Evolutionary conservation across 164 flowering plant genomes (phyloP).

Genomic region (Piper longum): DNA sequence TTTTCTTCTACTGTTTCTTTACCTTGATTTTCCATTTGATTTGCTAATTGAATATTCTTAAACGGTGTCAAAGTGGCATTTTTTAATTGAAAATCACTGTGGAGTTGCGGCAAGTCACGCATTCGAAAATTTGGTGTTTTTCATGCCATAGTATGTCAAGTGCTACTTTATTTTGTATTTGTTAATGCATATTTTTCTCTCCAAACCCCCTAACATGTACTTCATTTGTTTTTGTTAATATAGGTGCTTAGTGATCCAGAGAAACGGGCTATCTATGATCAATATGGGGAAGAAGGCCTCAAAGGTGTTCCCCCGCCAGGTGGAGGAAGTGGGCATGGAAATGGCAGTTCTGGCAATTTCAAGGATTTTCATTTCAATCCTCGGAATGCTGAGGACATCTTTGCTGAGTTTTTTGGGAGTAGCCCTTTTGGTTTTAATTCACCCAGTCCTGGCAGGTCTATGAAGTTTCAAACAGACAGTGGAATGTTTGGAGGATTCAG

Average conservation of each 20-base stretch:
- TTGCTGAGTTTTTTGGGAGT: constrained; percentile 43
- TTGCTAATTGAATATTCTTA: no score
- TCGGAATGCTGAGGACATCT: constrained; percentile 44
- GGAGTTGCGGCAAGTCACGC: no score
- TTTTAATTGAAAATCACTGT: no score
- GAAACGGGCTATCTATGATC: constrained; percentile 45
- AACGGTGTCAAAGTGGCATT: no score
- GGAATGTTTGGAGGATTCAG: constrained; percentile 18
- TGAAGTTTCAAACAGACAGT: constrained; percentile 16
- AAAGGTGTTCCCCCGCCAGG: constrained; percentile 42
- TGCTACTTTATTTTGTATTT: no score
- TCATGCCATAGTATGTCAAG: no score
- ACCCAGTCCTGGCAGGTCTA: constrained; percentile 17
- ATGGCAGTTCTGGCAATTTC: constrained; percentile 16
- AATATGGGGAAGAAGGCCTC: constrained; percentile 51
- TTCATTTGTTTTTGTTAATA: not conserved
- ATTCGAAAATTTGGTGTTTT: no score
- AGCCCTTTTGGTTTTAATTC: constrained; percentile 34
- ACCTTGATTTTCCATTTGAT: no score
- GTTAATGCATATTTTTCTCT: no score
- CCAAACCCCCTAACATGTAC: no score
- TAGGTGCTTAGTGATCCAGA: constrained; percentile 53
- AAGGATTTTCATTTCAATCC: constrained; percentile 35
- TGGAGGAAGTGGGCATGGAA: constrained; percentile 8
- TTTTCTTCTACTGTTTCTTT: no score